Evolutionary conservation across 306 rosid genomes (phyloP), one percentile per base, ranked within the genome.

Genomic region (Geum urbanum): DNA sequence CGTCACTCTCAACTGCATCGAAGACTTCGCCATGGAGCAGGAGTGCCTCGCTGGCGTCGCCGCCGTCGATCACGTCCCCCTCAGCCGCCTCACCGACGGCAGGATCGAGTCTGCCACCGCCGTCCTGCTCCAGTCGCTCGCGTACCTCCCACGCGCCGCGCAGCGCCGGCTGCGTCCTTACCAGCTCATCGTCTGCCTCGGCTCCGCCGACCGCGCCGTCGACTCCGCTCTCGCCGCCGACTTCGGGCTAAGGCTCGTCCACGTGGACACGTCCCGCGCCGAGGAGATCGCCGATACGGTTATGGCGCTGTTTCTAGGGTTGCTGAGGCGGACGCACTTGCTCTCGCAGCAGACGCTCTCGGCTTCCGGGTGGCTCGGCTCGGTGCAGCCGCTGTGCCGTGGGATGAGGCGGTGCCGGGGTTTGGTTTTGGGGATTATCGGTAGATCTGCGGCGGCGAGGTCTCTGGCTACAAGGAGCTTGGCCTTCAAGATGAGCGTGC

Each of bases 331-430:
- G 46, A 95, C 99, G 43, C 97, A 95, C 76, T 82, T 89, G 4
- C 97, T 95, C 62, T 91, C 99, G 24, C 97, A 95, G 64, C 97
- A 95, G 43, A 43, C 97, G 0, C 91, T 95, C 27, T 91, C 99
- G 0, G 89, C 97, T 56, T 91, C 99, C 1, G 96, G 97, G 0
- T 95, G 99, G 97, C 97, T 89, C n/a, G 99, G 99, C 9, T 89
- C 99, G 11, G 85, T 95, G 0, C 99, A 91, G 85, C 99, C 97
- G 6, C 89, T 95, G 65, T 95, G 96, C 77, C 92, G 97, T 0
- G 99, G 99, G 54, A 95, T 95, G 99, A 81, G 99, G 57, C 87
- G 99, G 35, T 95, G 99, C 68, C 94, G 99, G 9, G 99, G 99
- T 5, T 75, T 95, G 79, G 99, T 88, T 20, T 76, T 95, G 69